Conservation (phyloP, 345 rosid species). For the Dipteronia dyeriana region DNA sequence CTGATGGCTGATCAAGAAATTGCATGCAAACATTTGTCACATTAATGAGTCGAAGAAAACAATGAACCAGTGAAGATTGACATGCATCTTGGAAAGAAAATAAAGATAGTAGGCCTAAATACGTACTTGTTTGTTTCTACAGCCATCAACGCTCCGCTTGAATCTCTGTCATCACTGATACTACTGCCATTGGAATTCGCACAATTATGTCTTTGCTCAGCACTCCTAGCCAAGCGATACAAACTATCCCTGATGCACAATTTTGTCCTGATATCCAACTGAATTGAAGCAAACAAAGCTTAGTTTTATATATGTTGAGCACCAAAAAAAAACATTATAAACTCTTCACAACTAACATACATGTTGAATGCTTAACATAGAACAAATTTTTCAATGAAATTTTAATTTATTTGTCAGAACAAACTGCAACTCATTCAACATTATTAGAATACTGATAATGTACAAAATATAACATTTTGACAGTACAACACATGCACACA, state of each 20-base stretch:
- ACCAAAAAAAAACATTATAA: background rate
- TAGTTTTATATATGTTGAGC: constrained; percentile 15
- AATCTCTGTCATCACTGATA: constrained; percentile 41
- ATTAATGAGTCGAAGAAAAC: background rate
- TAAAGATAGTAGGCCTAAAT: background rate
- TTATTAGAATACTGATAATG: background rate
- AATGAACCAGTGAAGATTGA: background rate
- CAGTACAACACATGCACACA: background rate
- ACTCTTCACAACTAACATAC: background rate
- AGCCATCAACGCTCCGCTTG: constrained; percentile 33
- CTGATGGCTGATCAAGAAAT: background rate
- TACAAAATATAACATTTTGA: background rate
- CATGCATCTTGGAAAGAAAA: background rate
- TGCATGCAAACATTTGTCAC: background rate
- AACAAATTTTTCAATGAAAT: background rate
- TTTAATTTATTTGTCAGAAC: background rate
- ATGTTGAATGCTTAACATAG: background rate
- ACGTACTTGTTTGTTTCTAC: constrained; percentile 74
- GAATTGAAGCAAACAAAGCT: constrained; percentile 29
- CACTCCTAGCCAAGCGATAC: constrained; percentile 89
- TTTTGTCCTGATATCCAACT: constrained; percentile 91
- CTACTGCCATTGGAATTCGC: constrained; percentile 40
- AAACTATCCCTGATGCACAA: constrained; percentile 91
- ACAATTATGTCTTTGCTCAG: constrained; percentile 74
- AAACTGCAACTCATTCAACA: constrained; percentile 14